Evolutionary conservation across 1,284 basidiomycete species (phyloP), one percentile per base, ranked within the genome.

Genomic region (Leccinum solheimii): DNA sequence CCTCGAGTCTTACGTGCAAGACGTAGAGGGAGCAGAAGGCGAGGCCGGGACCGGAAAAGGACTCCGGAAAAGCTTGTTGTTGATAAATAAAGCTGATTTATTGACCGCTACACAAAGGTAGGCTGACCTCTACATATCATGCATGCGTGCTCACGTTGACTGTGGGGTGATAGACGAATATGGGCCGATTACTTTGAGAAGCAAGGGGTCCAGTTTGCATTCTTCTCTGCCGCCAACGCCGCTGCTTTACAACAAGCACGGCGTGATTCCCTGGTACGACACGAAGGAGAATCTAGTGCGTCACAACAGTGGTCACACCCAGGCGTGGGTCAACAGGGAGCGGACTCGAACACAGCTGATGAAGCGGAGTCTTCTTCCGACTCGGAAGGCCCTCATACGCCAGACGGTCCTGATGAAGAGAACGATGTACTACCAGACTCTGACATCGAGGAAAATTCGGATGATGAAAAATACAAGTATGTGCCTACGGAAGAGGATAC

Each of bases 21-120:
- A 89, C 70, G 86, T 90, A 1, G 92, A 92, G 70, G 88, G 87
- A 13, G 75, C 84, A 9, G 90, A 92, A 72, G 92, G 90, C 7
- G 90, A 91, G 72, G 80, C 83, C 5, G 91, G 88, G 5, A 90
- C 89, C 0, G 92, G 91, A 0, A 86, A 82, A 67, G 90, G 89
- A 10, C 40, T 72, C 26, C 81, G 96, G 69, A 86, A 81, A 72
- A 92, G 84, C 69, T 77, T 99, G 68, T 77, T 99, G 48, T 82
- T 99, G 59, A 93, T 99, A 76, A 99, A 99, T 78, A 99, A 99
- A 78, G 87, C 97, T 3, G 97, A 99, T 80, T 78, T 99, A 56
- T 78, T 99, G 65, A 97, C 94, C 14, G 81, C 85, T 7, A 83
- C 88, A 61, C 97, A 99, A 79, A 86, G 97, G 90, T 91, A 67